Evolutionary conservation across 31 red algal genomes (phyloP), one percentile per base, ranked within the genome.

Genomic region (Odonthalia washingtoniensis): DNA sequence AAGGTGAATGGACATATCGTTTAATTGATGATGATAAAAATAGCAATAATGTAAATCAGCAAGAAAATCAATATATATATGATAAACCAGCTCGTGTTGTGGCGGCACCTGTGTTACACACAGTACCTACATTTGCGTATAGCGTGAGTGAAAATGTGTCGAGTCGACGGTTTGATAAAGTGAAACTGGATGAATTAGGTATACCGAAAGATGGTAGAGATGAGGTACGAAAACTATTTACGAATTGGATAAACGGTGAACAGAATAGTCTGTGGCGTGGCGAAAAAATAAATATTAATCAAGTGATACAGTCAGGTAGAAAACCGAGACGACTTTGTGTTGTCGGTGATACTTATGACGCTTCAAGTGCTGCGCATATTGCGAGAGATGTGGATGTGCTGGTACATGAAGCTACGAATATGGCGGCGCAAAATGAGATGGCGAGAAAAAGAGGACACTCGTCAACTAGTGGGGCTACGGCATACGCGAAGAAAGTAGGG

Each of bases 401-500:
- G 34, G 92, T 98, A 26, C 96, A 98, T 78, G 96, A 98, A 65
- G 96, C 96, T 9, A 98, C 96, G 1, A 86, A 93, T 88, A 65
- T 81, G 45, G 90, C 90, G 38, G 79, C 75, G 5, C 62, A 82
- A 41, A 77, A 73, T n/a, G 60, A 90, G 14, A 78, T 75, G 60
- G 92, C 92, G 28, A 67, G 41, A 30, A 81, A 42, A 6, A 77
- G 82, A 6, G 82, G 77, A 14, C 92, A 95, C 64, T 95, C 92
- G 3, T 85, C 87, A 21, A 78, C 85, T 3, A 37, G 74, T 34
- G 77, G 77, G 17, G 86, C 92, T 26, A 89, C 78, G 12, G 46
- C 43, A 3, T 88, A 90, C 49, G 92, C 92, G 4, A 82, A 83
- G 46, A 82, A 57, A 69, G 88, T 95, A 16, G 92, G 86, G 14